Percentiles rank a stretch among this genome's conserved stretches.
phyloP scores from a whole-genome alignment of 257 asterid species.

The Perilla frutescens region DNA sequence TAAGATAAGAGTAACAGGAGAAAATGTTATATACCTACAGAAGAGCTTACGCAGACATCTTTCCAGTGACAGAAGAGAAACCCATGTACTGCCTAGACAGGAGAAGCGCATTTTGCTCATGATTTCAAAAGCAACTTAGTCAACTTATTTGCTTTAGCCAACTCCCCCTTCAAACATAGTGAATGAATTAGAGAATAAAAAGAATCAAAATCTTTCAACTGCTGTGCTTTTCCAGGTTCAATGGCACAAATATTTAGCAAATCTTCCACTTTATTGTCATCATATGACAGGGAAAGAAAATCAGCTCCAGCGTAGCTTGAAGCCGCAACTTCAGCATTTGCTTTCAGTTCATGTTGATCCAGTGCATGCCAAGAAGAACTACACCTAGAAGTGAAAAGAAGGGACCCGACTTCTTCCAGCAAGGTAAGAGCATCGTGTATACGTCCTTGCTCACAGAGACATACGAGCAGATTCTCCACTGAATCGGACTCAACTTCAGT shows the following conservation, averaged over 20 bases:
- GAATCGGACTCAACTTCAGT: conserved; percentile 65
- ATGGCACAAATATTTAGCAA: conserved; percentile 19
- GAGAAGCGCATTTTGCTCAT: conserved; percentile 32
- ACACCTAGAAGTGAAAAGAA: conserved; percentile 48
- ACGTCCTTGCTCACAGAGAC: conserved; percentile 81
- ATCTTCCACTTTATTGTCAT: conserved; percentile 35
- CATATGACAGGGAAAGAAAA: conserved; percentile 32
- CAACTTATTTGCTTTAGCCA: conserved; percentile 65
- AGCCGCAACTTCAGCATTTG: conserved; percentile 27
- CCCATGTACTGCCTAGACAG: not conserved
- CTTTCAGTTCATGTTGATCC: conserved; percentile 34
- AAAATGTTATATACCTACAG: conserved; percentile 33
- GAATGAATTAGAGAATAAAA: conserved; percentile 58
- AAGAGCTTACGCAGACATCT: not conserved
- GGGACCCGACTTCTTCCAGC: conserved; percentile 70
- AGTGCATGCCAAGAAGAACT: conserved; percentile 32
- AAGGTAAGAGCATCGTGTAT: conserved; percentile 73
- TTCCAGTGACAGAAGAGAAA: not conserved
- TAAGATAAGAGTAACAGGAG: conserved; percentile 15
- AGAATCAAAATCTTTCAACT: conserved; percentile 59
- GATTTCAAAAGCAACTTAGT: conserved; percentile 51
- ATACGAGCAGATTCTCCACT: conserved; percentile 55
- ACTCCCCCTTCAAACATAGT: conserved; percentile 74
- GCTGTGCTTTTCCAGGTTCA: conserved; percentile 42
- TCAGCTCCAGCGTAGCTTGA: conserved; percentile 26